These are phyloP conservation scores for Cucumis hystrix DNA, from an alignment of 306 rosid species.

Conservation along the genomic window DNA sequence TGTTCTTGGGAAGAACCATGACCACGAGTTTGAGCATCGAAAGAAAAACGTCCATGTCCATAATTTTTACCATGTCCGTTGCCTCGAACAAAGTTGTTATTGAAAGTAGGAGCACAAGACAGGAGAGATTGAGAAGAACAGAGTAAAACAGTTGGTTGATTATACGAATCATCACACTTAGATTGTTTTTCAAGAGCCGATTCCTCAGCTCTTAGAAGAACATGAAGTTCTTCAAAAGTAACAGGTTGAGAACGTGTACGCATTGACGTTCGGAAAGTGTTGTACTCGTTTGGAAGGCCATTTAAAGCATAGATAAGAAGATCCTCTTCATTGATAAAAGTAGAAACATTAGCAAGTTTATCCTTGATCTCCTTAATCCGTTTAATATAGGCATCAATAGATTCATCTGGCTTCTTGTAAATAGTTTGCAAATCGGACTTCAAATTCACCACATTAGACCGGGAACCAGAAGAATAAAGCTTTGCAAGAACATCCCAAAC, in stretches of 20 bases:
- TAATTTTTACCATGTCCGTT: not conserved
- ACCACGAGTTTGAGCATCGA: not conserved
- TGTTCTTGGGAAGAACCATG: not conserved
- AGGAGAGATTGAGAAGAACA: not conserved
- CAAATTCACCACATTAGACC: not conserved
- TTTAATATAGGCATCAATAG: not conserved
- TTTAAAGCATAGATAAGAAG: conserved; percentile 1
- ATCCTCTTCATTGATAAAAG: not conserved
- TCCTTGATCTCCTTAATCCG: not conserved
- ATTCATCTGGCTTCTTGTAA: not conserved
- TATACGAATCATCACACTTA: not conserved
- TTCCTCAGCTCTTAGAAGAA: not conserved
- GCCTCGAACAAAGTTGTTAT: not conserved
- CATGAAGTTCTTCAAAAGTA: not conserved
- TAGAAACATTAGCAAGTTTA: not conserved
- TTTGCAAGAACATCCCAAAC: not conserved
- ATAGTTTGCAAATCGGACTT: not conserved
- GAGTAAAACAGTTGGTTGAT: not conserved
- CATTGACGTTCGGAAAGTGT: not conserved
- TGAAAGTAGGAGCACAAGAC: not conserved
- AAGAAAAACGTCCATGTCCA: not conserved
- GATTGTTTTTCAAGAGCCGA: not conserved
- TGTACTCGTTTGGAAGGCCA: not conserved
- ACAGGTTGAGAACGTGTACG: not conserved
- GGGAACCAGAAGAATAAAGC: not conserved